Percentiles rank a stretch among this genome's conserved stretches.
phyloP scores from a whole-genome alignment of 768 basidiomycete genomes.

The Xerocomellus intermedius region DNA sequence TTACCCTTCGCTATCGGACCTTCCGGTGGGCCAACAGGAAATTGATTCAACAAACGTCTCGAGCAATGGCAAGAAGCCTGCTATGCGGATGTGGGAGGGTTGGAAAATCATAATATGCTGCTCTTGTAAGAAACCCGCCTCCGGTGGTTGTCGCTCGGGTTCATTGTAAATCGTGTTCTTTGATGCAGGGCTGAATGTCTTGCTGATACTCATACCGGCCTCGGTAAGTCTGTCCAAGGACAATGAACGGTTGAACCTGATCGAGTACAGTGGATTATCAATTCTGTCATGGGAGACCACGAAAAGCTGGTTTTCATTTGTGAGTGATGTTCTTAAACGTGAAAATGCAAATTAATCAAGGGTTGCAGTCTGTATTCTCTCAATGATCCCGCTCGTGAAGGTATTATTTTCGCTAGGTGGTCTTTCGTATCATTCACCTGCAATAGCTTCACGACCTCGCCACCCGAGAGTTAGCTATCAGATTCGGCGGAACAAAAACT shows the following conservation, averaged over 20 bases:
- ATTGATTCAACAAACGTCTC: background rate
- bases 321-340: conserved; percentile 33
- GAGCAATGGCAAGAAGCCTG: conserved; percentile 1
- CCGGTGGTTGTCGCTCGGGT: background rate
- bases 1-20: conserved; percentile 20
- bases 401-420: conserved; percentile 32
- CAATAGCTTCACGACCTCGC: conserved; percentile 72
- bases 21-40: conserved; percentile 14
- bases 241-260: background rate
- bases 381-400: conserved; percentile 78
- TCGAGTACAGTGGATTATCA: conserved; percentile 51
- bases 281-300: conserved; percentile 44
- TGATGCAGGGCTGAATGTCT: conserved; percentile 62
- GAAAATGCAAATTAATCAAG: background rate
- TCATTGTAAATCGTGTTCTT: background rate
- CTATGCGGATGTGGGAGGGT: conserved; percentile 40
- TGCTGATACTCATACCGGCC: conserved; percentile 63
- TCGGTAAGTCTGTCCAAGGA: conserved; percentile 45
- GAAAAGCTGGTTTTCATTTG: conserved; percentile 61
- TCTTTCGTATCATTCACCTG: conserved; percentile 4
- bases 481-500: conserved; percentile 74
- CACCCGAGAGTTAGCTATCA: conserved; percentile 67
- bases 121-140: conserved; percentile 46
- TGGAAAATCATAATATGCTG: conserved; percentile 54
- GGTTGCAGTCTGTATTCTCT: conserved; percentile 56